Conservation (phyloP, 345 rosid genomes). For the Acer negundo region DNA sequence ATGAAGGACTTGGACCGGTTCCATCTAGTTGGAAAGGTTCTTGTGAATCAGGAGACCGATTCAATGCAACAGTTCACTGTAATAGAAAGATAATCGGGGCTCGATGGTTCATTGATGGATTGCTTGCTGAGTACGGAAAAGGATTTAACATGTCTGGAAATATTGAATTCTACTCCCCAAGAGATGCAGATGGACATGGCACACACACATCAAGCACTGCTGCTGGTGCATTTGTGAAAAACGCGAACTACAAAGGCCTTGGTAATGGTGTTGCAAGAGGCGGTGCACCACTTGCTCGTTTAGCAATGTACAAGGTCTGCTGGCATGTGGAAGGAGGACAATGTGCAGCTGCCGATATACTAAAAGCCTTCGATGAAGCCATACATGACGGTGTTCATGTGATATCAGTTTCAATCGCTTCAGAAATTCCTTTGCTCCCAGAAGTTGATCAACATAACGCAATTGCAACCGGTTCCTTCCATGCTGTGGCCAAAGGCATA, state of each 20-base stretch:
- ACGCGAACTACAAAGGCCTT: slow-evolving; percentile 31
- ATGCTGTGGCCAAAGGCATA: slow-evolving; percentile 48
- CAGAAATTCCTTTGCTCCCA: slow-evolving; percentile 33
- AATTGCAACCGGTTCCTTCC: slow-evolving; percentile 46
- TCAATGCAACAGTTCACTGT: slow-evolving; percentile 30
- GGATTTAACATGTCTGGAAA: slow-evolving; percentile 36
- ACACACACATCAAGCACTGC: slow-evolving; percentile 49
- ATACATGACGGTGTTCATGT: slow-evolving; percentile 55
- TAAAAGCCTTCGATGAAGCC: slow-evolving; percentile 57
- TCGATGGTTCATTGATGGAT: slow-evolving; percentile 46
- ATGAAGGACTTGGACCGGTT: slow-evolving; percentile 43
- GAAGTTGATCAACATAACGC: slow-evolving; percentile 35
- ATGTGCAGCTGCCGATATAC: slow-evolving; percentile 40
- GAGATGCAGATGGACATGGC: slow-evolving; percentile 57
- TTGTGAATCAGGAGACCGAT: slow-evolving; percentile 42
- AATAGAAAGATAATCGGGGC: slow-evolving; percentile 63
- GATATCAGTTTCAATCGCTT: slow-evolving; percentile 45
- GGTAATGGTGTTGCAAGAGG: slow-evolving; percentile 45
- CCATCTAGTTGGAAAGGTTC: slow-evolving; percentile 55
- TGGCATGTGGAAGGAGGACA: slow-evolving; percentile 31
- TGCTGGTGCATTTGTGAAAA: slow-evolving; percentile 29
- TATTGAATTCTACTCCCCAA: slow-evolving; percentile 42
- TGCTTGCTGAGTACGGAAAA: slow-evolving; percentile 39
- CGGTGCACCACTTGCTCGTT: slow-evolving; percentile 46
- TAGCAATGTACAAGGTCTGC: slow-evolving; percentile 59